Base-by-base conservation (phyloP, 2,329 filamentous ascomycete species). In the Aquanectria penicillioides region DNA sequence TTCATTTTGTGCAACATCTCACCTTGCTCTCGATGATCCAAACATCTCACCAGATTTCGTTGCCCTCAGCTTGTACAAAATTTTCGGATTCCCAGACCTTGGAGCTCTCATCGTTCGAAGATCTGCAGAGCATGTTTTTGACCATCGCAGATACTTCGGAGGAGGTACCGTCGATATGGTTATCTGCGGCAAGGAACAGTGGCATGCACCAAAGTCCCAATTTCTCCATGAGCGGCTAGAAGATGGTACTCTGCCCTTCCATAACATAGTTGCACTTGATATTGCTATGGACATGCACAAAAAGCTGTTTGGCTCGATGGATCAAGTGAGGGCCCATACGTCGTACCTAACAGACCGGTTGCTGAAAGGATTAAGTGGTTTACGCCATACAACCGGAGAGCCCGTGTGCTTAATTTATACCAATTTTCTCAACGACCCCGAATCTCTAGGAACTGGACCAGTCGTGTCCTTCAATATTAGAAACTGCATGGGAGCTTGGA, bases 81-180 rank as follows among this genome's bases (percentile, higher is more conserved):
- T 97, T n/a, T 98, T 98, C 74, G 94, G 95, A 1, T 97, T 97
- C 64, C 94, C 94, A 0, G 92, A 98, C 72, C 80, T 98, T 2
- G 94, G 94, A 2, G 93, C 89, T 2, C 77, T 99, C 57, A 87
- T 98, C 25, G 87, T 98, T 11, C 87, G 90, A 36, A 93, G 92
- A 66, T 82, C 86, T 26, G 86, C 91, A 11, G 86, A 85, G 6
- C 74, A 82, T 33, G 72, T 89, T 3, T 88, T 97, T 41, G 79
- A 84, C 26, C 80, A 81, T 36, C 86, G 93, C 59, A 88, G 80
- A 61, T 99, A 96, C 69, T 99, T 99, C 76, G 94, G 94, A 6
- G 95, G 94, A 6, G 95, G 95, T 4, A 98, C 94, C 1, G 94
- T 97, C 1, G 93, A 97, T 68, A 90, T 94, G 83, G 93, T 97